These are phyloP conservation scores for Penicillium hordei DNA, from an alignment of 2,329 filamentous ascomycete genomes.

Conservation along the genomic window DNA sequence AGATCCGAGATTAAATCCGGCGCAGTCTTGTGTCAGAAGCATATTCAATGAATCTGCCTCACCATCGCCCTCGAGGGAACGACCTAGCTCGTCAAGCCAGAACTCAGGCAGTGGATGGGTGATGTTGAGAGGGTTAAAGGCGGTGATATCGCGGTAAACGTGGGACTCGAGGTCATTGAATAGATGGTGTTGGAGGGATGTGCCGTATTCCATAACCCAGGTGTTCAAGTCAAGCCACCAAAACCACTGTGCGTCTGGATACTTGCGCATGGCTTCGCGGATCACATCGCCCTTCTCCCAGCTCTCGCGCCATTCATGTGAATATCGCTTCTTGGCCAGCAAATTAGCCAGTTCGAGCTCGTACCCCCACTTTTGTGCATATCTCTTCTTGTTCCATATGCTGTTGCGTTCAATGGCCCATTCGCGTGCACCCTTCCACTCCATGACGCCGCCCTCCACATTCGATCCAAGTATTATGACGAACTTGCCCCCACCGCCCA, in stretches of 20 bases:
- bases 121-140: constrained; percentile 93
- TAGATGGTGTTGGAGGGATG: constrained; percentile 85
- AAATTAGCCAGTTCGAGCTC: constrained; percentile 96
- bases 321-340: constrained; percentile 98
- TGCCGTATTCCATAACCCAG: constrained; percentile 93
- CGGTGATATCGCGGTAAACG: constrained; percentile 93
- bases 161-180: constrained; percentile 74
- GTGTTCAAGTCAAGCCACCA: constrained; percentile 99
- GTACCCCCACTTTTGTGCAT: constrained; percentile 86
- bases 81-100: constrained; percentile 74
- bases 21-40: constrained; percentile 87
- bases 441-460: constrained; percentile 94
- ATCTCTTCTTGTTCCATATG: constrained; percentile 89
- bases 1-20: constrained; percentile 92
- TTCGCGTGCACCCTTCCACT: constrained; percentile 95
- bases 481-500: constrained; percentile 85
- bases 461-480: constrained; percentile 94
- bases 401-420: constrained; percentile 98
- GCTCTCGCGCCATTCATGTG: constrained; percentile 97
- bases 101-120: constrained; percentile 72
- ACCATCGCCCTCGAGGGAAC: constrained; percentile 74
- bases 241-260: constrained; percentile 96
- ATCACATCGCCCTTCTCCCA: constrained; percentile 99
- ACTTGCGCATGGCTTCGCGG: constrained; percentile 83
- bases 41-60: constrained; percentile 78